Evolutionary conservation across 2,329 filamentous ascomycete genomes (phyloP).

Genomic region (Cercospora sojina): DNA sequence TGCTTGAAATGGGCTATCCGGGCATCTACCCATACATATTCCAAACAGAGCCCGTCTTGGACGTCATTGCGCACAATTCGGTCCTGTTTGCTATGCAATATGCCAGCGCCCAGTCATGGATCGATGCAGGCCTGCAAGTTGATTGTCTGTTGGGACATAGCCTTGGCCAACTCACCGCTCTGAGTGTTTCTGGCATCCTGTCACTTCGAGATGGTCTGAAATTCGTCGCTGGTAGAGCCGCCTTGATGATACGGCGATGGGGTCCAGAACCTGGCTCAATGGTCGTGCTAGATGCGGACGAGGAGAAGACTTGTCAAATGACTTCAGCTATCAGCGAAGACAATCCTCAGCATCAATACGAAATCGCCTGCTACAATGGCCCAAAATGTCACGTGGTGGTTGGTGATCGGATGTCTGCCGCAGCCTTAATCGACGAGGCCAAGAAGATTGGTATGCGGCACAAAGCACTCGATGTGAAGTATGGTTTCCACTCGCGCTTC

Average conservation of each 20-base stretch:
- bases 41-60: slow-evolving; percentile 8
- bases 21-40: slow-evolving; percentile 22
- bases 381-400: slow-evolving; percentile 12
- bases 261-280: slow-evolving; percentile 17
- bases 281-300: slow-evolving; percentile 16
- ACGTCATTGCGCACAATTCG: slow-evolving; percentile 15
- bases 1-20: slow-evolving; percentile 2
- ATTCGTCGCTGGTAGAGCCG: slow-evolving; percentile 16
- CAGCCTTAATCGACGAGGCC: not conserved
- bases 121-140: slow-evolving; percentile 16
- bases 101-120: slow-evolving; percentile 18
- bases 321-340: not conserved
- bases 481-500: slow-evolving; percentile 23
- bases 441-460: not conserved
- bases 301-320: not conserved
- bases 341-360: not conserved
- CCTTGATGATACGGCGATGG: slow-evolving; percentile 10
- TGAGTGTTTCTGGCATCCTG: slow-evolving; percentile 13
- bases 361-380: slow-evolving; percentile 25
- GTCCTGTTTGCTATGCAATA: slow-evolving; percentile 20
- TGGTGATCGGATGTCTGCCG: not conserved
- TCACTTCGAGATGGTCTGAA: slow-evolving; percentile 12
- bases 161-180: slow-evolving; percentile 19
- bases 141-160: slow-evolving; percentile 18
- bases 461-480: slow-evolving; percentile 17